Evolutionary conservation across 129 eudicot species (phyloP).

Genomic region (Lactuca sativa): DNA sequence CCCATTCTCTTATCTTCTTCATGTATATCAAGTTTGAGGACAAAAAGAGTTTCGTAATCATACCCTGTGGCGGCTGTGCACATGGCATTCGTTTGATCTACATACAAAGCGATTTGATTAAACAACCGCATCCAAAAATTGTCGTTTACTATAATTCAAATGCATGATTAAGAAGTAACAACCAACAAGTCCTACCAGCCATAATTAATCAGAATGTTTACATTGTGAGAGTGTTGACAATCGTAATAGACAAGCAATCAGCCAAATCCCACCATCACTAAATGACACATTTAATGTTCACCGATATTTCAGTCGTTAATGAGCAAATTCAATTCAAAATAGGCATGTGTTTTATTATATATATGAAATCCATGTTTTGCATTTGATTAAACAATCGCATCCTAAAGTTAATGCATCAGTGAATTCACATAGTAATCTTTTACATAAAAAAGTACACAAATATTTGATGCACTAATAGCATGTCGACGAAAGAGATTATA

Average conservation of each 20-base stretch:
- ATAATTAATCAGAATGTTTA: constrained; percentile 15
- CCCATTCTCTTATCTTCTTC: constrained; percentile 19
- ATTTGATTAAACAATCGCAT: too few relatives aligned
- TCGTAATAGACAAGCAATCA: constrained; percentile 9
- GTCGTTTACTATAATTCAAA: not conserved
- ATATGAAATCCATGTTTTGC: too few relatives aligned
- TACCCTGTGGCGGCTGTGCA: not conserved
- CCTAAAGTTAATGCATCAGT: too few relatives aligned
- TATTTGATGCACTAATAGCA: not conserved
- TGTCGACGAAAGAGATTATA: not conserved
- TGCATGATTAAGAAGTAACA: constrained; percentile 5
- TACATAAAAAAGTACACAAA: not conserved
- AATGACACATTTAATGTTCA: not conserved
- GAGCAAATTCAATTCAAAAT: too few relatives aligned
- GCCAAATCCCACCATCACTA: constrained; percentile 19
- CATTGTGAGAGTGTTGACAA: constrained; percentile 9
- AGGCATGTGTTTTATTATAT: too few relatives aligned
- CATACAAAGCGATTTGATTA: not conserved
- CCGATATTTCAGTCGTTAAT: too few relatives aligned
- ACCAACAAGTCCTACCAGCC: not conserved
- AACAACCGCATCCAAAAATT: not conserved
- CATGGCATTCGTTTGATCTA: not conserved
- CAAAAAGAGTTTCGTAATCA: constrained; percentile 5
- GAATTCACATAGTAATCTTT: not conserved
- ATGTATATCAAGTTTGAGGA: constrained; percentile 11